Evolutionary conservation across 139 green algal genomes (phyloP).

Genomic region (Chlorella sp.): DNA sequence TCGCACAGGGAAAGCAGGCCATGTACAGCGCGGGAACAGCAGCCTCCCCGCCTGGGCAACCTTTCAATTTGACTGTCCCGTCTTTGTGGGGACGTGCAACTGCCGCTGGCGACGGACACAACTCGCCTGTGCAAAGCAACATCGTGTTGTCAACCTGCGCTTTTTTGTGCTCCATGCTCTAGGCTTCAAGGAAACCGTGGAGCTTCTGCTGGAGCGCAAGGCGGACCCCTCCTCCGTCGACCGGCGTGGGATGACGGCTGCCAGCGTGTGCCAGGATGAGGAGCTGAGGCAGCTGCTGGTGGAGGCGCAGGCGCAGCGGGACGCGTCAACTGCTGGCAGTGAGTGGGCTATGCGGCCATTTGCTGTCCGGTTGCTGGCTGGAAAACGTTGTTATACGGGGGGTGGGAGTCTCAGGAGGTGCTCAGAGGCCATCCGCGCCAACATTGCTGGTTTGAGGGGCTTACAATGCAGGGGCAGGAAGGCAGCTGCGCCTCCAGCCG

Average conservation of each 20-base stretch:
- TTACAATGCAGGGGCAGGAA: too few species aligned
- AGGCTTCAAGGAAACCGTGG: constrained; percentile 63
- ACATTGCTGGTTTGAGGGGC: too few species aligned
- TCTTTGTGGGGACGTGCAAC: background rate
- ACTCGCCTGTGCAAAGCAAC: background rate
- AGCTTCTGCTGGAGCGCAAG: constrained; percentile 72
- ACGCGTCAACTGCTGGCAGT: constrained; percentile 27
- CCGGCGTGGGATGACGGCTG: constrained; percentile 59
- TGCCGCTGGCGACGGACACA: background rate
- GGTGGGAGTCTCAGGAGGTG: too few species aligned
- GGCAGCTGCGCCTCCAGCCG: too few species aligned
- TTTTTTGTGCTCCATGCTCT: background rate
- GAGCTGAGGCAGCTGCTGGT: constrained; percentile 40
- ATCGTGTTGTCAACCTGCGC: background rate
- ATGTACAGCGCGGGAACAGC: too few species aligned
- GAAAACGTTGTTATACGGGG: too few species aligned
- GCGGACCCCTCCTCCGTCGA: constrained; percentile 63
- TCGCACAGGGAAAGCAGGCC: too few species aligned
- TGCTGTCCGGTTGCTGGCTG: too few species aligned
- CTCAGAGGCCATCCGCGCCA: too few species aligned
- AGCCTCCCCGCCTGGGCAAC: background rate
- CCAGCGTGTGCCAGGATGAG: constrained; percentile 51
- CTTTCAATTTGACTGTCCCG: background rate
- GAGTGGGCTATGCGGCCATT: background rate
- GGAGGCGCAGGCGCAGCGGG: background rate